Evolutionary conservation across 2,329 filamentous ascomycete species (phyloP), one percentile per base, ranked within the genome.

Genomic region (Epichloe scottii): DNA sequence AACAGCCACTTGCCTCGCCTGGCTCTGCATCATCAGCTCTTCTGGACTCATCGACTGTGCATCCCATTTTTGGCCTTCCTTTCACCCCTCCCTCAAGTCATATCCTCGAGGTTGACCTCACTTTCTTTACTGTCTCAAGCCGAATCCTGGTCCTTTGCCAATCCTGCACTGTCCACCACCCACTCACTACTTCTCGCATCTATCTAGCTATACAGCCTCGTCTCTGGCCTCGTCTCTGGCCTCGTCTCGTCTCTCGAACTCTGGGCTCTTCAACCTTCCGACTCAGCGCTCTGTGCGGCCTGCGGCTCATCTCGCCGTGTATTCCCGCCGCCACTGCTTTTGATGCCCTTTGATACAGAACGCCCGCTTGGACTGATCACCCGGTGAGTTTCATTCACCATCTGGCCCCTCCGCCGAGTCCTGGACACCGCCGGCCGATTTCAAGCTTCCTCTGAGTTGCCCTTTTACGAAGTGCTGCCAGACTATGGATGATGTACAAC

Each of bases 271-370:
- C 12, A 40, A 30, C 14, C 21, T 50, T 38, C 1, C 15, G 21
- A 15, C 39, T 23, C 17, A 15, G 37, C 45, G 44, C 49, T 47
- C n/a, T 38, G 42, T 51, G 45, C 50, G 17, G 43, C 43, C 48
- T 43, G 39, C 49, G 38, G 46, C 38, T 46, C 30, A 11, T 33
- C 15, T 42, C 40, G 41, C 23, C 19, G 42, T 46, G 12, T 21
- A n/a, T 19, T 30, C 43, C 35, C 47, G 23, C 37, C 26, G 21
- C 34, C 19, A 34, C 33, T 34, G 4, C 12, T 30, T 15, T 45
- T 49, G 43, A 48, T 43, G 39, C 39, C 19, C 21, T 48, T 50
- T 44, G 17, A 48, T 53, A 33, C 47, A 23, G 21, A 50, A 17
- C 17, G 12, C n/a, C 37, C 19, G 8, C 30, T 17, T 21, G 42